Percentiles rank a stretch among this genome's conserved stretches.
Conservation (phyloP, 352 stramenopile genomes). For the Phytophthora cajani region DNA sequence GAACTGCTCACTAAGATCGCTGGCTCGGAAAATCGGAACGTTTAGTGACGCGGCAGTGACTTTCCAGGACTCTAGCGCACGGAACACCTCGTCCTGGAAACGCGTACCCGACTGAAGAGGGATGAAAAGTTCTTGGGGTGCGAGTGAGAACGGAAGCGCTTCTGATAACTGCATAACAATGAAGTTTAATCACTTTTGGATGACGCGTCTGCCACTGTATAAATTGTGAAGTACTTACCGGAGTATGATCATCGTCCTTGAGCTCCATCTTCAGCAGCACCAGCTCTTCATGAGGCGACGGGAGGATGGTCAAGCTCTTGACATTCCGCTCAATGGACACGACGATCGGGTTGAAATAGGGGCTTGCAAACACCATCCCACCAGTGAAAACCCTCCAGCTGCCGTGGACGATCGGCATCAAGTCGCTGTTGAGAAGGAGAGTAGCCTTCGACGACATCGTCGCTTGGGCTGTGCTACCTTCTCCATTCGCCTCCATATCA, state of each 20-base stretch:
- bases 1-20: constrained; percentile 47
- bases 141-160: constrained; percentile 44
- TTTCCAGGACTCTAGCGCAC: constrained; percentile 65
- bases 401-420: constrained; percentile 51
- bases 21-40: constrained; percentile 63
- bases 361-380: constrained; percentile 67
- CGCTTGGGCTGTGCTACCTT: constrained; percentile 3
- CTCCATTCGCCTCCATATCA: constrained; percentile 12
- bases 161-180: constrained; percentile 38
- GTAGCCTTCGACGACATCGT: constrained; percentile 40
- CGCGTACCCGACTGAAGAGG: constrained; percentile 66
- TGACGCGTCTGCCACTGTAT: not conserved
- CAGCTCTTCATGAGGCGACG: constrained; percentile 69
- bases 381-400: constrained; percentile 59
- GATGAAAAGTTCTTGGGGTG: constrained; percentile 45
- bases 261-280: constrained; percentile 66
- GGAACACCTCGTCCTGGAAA: constrained; percentile 73
- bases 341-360: constrained; percentile 64
- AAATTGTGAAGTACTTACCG: constrained; percentile 22
- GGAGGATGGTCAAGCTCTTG: constrained; percentile 51
- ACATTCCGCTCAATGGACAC: constrained; percentile 72
- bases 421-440: constrained; percentile 57
- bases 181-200: not conserved
- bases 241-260: constrained; percentile 38
- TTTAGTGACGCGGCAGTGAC: constrained; percentile 42